Base-by-base conservation (phyloP, 495 filamentous ascomycete genomes). In the Pyrenopolyporus hunteri region DNA sequence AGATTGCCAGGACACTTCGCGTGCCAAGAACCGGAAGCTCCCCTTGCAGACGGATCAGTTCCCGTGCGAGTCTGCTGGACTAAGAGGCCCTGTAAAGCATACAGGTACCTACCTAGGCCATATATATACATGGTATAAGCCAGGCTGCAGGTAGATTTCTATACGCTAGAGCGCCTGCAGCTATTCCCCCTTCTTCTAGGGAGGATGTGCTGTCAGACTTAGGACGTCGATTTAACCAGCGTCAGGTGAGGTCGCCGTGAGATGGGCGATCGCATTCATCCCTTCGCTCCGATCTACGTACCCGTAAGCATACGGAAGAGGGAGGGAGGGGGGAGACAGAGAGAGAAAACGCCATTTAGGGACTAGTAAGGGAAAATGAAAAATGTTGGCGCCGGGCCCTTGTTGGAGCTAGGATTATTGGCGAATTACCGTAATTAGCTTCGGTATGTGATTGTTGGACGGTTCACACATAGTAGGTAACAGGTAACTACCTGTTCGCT, bases 11-110 rank as follows among this genome's bases (percentile, higher is more conserved):
- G 26, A 46, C 44, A 35, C 45, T 37, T 63, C 6, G 46, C 19
- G 25, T 31, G 61, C 61, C 61, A 64, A 64, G 61, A n/a, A 25
- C 43, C 55, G 61, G 49, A 59, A 45, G 23, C 33, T 64, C 48
- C 61, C 61, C 61, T 64, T 64, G 61, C 61, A 64, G 61, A 55
- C 44, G 44, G 48, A 58, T 28, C 42, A 54, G n/a, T 17, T 49
- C 39, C 47, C 52, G 59, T 53, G 14, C 22, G 26, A 48, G 54
- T 54, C 43, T 53, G 23, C 43, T 53, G 23, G 54, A 43, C 37
- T 42, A 42, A 33, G 14, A 22, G 36, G 37, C 37, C 37, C 17
- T 51, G 48, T 43, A 28, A 43, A 40, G 39, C 39, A 36, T 14
- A 39, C n/a, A 7, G 16, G 36, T 28, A 49, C 39, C 31, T 11